A percentile compares a stretch with the other conserved stretches of the same genome.
Conservation (phyloP, 805 yeast genomes). For the Huiozyma sinensis region DNA sequence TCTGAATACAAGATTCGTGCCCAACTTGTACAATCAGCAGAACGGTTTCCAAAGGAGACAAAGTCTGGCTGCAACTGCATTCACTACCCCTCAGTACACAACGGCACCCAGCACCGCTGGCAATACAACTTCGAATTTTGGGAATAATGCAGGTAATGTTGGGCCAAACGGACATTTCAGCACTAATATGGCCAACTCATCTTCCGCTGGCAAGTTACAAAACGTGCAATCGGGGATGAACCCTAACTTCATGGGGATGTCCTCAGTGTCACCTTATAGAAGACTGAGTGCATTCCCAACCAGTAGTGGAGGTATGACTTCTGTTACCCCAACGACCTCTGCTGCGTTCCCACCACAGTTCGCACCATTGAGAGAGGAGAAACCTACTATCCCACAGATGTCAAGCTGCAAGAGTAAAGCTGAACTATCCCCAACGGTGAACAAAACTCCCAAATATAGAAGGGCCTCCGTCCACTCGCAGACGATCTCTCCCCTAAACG, state of each 20-base stretch:
- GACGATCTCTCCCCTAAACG: slow-evolving; percentile 68
- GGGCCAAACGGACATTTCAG: background rate
- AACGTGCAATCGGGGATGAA: background rate
- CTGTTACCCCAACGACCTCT: background rate
- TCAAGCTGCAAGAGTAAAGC: slow-evolving; percentile 30
- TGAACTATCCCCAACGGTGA: slow-evolving; percentile 53
- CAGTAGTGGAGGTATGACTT: slow-evolving; percentile 3
- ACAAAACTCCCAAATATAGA: slow-evolving; percentile 57
- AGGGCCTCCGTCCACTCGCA: slow-evolving; percentile 55
- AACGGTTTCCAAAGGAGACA: slow-evolving; percentile 29
- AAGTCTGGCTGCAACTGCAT: slow-evolving; percentile 25
- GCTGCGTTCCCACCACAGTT: slow-evolving; percentile 22
- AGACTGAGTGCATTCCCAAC: slow-evolving; percentile 23
- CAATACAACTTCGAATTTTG: background rate
- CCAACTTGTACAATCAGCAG: slow-evolving; percentile 12
- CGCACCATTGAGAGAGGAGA: slow-evolving; percentile 10
- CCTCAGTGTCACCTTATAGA: slow-evolving; percentile 13
- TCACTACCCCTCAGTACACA: background rate
- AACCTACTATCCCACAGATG: slow-evolving; percentile 38
- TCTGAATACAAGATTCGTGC: slow-evolving; percentile 12
- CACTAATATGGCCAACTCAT: background rate
- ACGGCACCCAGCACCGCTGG: background rate
- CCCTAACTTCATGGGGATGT: slow-evolving; percentile 5
- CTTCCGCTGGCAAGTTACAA: background rate
- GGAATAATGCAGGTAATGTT: background rate